These are phyloP conservation scores for Piromyces finnis DNA, from an alignment of 192 early-diverging fungal genomes.

Conservation along the genomic window DNA sequence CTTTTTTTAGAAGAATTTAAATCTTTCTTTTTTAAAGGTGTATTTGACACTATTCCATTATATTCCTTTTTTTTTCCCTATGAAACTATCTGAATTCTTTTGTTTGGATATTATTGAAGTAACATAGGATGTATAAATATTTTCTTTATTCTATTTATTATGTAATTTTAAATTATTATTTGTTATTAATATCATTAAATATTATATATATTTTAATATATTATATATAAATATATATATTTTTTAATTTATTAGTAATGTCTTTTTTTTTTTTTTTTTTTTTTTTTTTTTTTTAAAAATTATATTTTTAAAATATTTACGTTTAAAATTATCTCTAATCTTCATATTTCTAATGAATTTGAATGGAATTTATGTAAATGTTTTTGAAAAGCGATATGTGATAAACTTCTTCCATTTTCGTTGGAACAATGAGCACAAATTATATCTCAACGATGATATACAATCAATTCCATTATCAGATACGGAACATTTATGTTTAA, in stretches of 20 bases:
- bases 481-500: neutral
- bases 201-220: too few relatives aligned
- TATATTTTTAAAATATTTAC: neutral
- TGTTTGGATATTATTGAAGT: too few relatives aligned
- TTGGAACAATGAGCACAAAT: neutral
- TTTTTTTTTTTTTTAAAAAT: too few relatives aligned
- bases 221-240: neutral
- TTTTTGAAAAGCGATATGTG: neutral
- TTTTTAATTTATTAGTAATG: too few relatives aligned
- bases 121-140: too few relatives aligned
- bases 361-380: neutral
- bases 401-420: neutral
- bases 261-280: too few relatives aligned
- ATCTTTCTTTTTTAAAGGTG: neutral
- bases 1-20: neutral
- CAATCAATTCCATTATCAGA: neutral
- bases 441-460: neutral
- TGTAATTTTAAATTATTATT: too few relatives aligned
- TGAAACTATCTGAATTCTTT: too few relatives aligned
- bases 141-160: too few relatives aligned
- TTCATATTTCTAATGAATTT: neutral
- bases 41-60: too few relatives aligned
- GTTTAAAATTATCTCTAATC: neutral
- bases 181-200: too few relatives aligned
- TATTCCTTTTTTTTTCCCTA: too few relatives aligned